Evolutionary conservation across 805 yeast species (phyloP).

Genomic region (Yamadazyma takamatsuzukensis): DNA sequence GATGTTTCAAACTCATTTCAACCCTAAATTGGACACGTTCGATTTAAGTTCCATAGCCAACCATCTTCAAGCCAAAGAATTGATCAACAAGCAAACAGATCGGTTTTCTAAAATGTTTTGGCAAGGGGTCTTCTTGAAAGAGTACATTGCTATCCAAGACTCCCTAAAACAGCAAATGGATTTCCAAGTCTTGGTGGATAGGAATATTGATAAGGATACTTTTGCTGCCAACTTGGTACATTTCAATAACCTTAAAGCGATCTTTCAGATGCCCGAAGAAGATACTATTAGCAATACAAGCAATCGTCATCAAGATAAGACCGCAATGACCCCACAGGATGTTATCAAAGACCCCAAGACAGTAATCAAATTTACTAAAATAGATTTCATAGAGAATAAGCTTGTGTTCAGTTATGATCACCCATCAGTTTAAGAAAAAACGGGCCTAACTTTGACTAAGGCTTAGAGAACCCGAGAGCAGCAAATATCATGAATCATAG

Average conservation of each 20-base stretch:
- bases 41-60: constrained; percentile 17
- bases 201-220: constrained; percentile 4
- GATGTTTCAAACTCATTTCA: constrained; percentile 43
- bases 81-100: constrained; percentile 21
- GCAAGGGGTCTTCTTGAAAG: constrained; percentile 33
- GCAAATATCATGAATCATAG: too few relatives aligned
- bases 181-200: constrained; percentile 18
- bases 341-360: too few relatives aligned
- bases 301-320: too few relatives aligned
- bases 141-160: constrained; percentile 18
- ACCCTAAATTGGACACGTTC: constrained; percentile 4
- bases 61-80: constrained; percentile 31
- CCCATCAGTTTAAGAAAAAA: too few relatives aligned
- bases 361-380: constrained; percentile 19
- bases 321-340: too few relatives aligned
- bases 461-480: too few relatives aligned
- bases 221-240: constrained; percentile 1
- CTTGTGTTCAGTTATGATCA: constrained; percentile 20
- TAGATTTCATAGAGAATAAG: constrained; percentile 37
- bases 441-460: too few relatives aligned
- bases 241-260: constrained; percentile 10
- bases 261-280: constrained; percentile 23
- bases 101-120: constrained; percentile 28
- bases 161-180: constrained; percentile 16
- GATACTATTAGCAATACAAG: too few relatives aligned